Base-by-base conservation (phyloP, 148 eudicot genomes). In the Salicornia ramosissima region DNA sequence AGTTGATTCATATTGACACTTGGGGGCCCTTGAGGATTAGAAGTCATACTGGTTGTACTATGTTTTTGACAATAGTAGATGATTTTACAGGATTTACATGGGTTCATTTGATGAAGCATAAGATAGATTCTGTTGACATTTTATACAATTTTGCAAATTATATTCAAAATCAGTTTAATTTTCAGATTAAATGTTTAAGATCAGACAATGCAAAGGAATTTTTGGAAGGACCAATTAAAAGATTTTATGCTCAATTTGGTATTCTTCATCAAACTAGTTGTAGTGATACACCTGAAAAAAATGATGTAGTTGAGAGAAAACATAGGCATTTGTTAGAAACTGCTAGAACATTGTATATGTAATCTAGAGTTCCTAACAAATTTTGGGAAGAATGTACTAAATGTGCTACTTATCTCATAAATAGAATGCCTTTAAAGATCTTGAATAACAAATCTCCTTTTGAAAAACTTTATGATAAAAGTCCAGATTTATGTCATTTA, bases 21-120 rank as follows among this genome's bases (percentile, higher is more conserved):
- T 52, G 60, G 46, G 59, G 60, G 0, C 59, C 59, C 6, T 50
- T 47, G 9, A 5, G 3, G 16, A 5, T 28, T 1, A 6, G 24
- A 0, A 59, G 56, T 10, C 22, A 46, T 1, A 42, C 13, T 45
- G 67, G 66, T 6, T 29, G 18, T n/a, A 71, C 28, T 10, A 12
- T 45, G 8, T 71, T 71, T 10, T 0, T 71, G 0, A 71, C 74
- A 0, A 71, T 71, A 19, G 74, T 71, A 1, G 74, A 71, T 71
- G 56, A 69, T n/a, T 54, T 7, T 24, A 29, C 51, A 9, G 25
- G 63, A 18, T n/a, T 5, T 45, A 59, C 74, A 16, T 71, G 56
- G 74, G n/a, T 24, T 2, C 47, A 61, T 33, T 18, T 71, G 2
- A 1, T 71, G 0, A 33, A 56, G 1, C 1, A 22, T 6, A 62